Base-by-base conservation (phyloP, 805 yeast species). In the Candida maesae region DNA sequence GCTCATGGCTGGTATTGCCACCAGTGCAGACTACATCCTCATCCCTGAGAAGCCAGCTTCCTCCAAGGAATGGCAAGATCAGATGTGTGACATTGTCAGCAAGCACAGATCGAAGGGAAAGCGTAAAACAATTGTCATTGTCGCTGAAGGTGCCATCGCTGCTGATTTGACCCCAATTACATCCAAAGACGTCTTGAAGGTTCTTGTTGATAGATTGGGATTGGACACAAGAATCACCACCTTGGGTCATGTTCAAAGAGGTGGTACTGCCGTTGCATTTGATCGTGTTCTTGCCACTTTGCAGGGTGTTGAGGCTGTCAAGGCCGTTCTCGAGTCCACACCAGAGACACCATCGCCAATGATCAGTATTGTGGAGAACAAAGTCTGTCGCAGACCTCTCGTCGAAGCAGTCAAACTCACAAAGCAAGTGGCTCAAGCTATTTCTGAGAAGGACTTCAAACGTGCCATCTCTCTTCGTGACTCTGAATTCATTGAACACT, bases 291-390 rank as follows among this genome's bases (percentile, higher is more conserved):
- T 93, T 54, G 96, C 97, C 29, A 91, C 99, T 15, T 64, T 91
- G 52, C 99, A 93, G 71, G 99, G 98, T 65, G 96, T 91, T 31
- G 98, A 89, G 56, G 98, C 99, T 9, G 95, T 93, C 17, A 81
- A 84, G 46, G 98, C 98, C 2, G 91, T 93, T 15, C 70, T 93
- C 53, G 89, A 84, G 38, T 71, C 84, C 41, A 87, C 95, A 8
- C 96, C 96, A 21, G 84, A 79, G 1, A 84, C 91, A 3, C 97
- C 97, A 29, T 85, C 96, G 10, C 98, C 98, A 40, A 78, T 93
- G 78, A 93, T 93, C 65, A 95, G 95, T 40, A 76, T 91, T 53
- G 70, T 74, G 46, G 96, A 89, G 63, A 91, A 90, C 68, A 84
- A 87, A 61, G 79, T 93, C 53, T 83, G 82, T 35, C 77, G 96